These are phyloP conservation scores for Phyllosticta ampelicida DNA, from an alignment of 2,329 filamentous ascomycete genomes.

Conservation along the genomic window DNA sequence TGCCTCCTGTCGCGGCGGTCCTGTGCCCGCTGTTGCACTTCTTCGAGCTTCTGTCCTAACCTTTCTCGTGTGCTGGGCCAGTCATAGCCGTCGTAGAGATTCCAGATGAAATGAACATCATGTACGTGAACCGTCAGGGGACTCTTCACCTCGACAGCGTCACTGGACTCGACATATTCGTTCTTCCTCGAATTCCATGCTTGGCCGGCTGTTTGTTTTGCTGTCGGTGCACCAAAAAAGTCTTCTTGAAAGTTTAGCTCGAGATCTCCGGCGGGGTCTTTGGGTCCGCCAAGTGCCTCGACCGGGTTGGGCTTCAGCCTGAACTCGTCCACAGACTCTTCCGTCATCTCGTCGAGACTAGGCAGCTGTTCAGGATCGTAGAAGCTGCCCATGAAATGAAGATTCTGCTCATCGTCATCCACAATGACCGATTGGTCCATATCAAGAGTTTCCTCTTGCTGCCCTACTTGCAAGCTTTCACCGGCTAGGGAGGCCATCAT, in stretches of 20 bases:
- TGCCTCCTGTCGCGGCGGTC: conserved; percentile 54
- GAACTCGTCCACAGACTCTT: conserved; percentile 27
- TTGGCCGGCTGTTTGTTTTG: conserved; percentile 56
- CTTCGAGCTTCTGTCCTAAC: conserved; percentile 78
- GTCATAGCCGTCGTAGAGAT: conserved; percentile 94
- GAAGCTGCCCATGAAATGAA: conserved; percentile 45
- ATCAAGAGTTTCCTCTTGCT: conserved; percentile 42
- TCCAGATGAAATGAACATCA: conserved; percentile 93
- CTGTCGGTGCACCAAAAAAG: conserved; percentile 58
- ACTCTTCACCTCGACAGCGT: conserved; percentile 50
- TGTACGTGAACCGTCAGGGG: conserved; percentile 69
- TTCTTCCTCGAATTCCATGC: conserved; percentile 73
- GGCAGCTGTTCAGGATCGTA: conserved; percentile 35
- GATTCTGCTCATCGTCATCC: conserved; percentile 30
- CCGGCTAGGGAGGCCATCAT: conserved; percentile 84
- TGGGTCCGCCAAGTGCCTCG: neutral
- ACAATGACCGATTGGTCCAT: conserved; percentile 23
- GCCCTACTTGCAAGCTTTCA: conserved; percentile 58
- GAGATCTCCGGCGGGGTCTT: neutral
- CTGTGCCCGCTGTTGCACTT: conserved; percentile 72
- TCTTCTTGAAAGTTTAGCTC: conserved; percentile 63
- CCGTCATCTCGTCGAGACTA: conserved; percentile 26
- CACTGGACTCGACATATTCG: conserved; percentile 57
- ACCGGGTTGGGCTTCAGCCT: conserved; percentile 24
- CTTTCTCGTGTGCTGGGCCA: conserved; percentile 72